phyloP scores from a whole-genome alignment of 176 grass and related monocot genomes.

The Avena sativa region DNA sequence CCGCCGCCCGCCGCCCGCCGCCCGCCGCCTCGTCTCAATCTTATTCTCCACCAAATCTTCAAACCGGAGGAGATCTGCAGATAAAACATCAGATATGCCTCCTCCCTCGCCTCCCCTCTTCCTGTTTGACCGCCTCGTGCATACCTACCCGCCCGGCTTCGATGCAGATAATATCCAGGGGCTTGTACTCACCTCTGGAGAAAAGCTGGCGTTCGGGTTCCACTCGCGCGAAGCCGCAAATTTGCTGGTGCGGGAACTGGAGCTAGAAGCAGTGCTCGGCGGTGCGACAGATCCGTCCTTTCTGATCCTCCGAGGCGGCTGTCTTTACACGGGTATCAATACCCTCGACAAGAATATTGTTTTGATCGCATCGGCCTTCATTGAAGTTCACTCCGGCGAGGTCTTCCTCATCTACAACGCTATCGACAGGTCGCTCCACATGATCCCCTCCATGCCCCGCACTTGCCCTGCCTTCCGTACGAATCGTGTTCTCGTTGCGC shows the following conservation, averaged over 20 bases:
- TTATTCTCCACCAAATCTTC: not conserved
- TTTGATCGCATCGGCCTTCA: not conserved
- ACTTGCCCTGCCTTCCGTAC: not conserved
- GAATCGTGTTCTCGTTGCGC: not conserved
- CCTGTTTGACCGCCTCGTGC: not conserved
- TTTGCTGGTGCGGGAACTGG: not conserved
- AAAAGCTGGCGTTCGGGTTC: not conserved
- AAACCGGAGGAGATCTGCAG: not conserved
- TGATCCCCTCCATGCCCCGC: not conserved
- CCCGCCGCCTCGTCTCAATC: too few relatives aligned
- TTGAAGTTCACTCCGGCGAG: fast-evolving
- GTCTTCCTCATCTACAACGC: not conserved
- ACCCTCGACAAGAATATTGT: not conserved
- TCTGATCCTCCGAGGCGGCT: not conserved
- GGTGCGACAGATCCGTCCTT: too few relatives aligned
- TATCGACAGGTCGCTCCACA: not conserved
- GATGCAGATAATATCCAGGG: not conserved
- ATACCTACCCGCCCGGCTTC: not conserved
- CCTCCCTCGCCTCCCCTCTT: not conserved
- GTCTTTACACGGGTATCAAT: not conserved
- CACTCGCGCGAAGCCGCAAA: not conserved
- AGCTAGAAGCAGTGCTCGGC: not conserved
- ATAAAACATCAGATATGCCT: not conserved
- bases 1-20: too few relatives aligned
- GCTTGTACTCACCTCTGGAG: not conserved